Conservation (phyloP, 2,329 filamentous ascomycete genomes). For the Metarhizium guizhouense region DNA sequence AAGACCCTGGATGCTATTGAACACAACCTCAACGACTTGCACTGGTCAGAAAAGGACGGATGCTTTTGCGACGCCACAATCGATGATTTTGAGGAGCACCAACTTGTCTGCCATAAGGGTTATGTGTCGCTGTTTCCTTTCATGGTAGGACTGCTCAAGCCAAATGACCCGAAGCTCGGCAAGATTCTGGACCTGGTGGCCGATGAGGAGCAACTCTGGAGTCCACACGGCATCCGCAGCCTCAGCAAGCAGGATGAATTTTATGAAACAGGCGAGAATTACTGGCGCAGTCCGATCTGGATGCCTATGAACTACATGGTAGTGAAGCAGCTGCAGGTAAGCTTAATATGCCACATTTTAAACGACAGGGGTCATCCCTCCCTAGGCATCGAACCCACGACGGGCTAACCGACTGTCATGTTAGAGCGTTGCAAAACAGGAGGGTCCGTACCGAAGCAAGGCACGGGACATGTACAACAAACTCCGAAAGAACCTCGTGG, state of each 20-base stretch:
- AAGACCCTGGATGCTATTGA: slow-evolving; percentile 68
- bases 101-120: slow-evolving; percentile 89
- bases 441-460: slow-evolving; percentile 58
- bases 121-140: slow-evolving; percentile 94
- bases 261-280: slow-evolving; percentile 90
- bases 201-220: slow-evolving; percentile 84
- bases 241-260: slow-evolving; percentile 74
- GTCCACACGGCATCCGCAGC: slow-evolving; percentile 77
- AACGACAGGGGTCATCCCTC: not conserved
- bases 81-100: slow-evolving; percentile 87
- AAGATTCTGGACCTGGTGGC: slow-evolving; percentile 68
- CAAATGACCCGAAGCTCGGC: slow-evolving; percentile 66
- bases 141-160: slow-evolving; percentile 68
- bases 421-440: slow-evolving; percentile 53
- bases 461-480: slow-evolving; percentile 67
- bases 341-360: slow-evolving; percentile 22
- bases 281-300: slow-evolving; percentile 94
- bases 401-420: slow-evolving; percentile 18
- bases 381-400: not conserved
- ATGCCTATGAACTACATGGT: slow-evolving; percentile 93
- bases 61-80: slow-evolving; percentile 94
- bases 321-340: slow-evolving; percentile 66
- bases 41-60: slow-evolving; percentile 75
- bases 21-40: slow-evolving; percentile 82
- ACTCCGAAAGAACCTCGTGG: slow-evolving; percentile 75